Conservation (phyloP, 768 basidiomycete species). For the Cystofilobasidium bisporidii region DNA sequence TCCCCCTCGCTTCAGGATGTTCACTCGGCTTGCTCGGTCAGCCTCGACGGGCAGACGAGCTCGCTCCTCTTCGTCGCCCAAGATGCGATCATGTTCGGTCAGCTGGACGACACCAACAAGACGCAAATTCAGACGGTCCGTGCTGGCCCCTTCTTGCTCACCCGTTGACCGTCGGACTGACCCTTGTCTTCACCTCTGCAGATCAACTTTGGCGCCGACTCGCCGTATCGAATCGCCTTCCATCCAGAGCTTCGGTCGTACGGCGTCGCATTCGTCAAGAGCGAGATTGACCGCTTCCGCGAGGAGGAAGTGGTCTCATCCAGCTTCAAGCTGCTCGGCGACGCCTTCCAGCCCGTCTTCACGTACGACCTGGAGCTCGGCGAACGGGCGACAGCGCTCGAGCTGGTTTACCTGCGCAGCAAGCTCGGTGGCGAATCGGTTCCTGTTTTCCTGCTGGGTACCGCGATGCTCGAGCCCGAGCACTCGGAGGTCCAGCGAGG, state of each 20-base stretch:
- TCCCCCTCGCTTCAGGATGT: constrained; percentile 53
- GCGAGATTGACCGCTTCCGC: constrained; percentile 50
- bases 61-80: constrained; percentile 55
- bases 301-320: constrained; percentile 47
- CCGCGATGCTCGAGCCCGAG: constrained; percentile 32
- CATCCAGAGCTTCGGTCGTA: constrained; percentile 51
- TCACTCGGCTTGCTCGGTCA: constrained; percentile 46
- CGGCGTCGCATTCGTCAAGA: constrained; percentile 56
- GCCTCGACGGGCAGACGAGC: constrained; percentile 42
- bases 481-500: constrained; percentile 43
- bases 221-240: constrained; percentile 60
- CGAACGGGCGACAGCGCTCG: constrained; percentile 25
- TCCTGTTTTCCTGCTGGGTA: constrained; percentile 43
- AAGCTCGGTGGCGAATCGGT: not conserved
- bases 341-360: constrained; percentile 36
- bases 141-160: not conserved
- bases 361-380: constrained; percentile 3
- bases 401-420: constrained; percentile 3
- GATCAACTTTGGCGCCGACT: constrained; percentile 63
- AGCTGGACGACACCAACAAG: constrained; percentile 58
- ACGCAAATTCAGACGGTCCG: constrained; percentile 70
- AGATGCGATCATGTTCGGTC: constrained; percentile 55
- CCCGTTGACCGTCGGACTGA: constrained; percentile 17
- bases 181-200: constrained; percentile 35
- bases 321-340: constrained; percentile 59